Base-by-base conservation (phyloP, 352 stramenopile genomes). In the Phytophthora ramorum region DNA sequence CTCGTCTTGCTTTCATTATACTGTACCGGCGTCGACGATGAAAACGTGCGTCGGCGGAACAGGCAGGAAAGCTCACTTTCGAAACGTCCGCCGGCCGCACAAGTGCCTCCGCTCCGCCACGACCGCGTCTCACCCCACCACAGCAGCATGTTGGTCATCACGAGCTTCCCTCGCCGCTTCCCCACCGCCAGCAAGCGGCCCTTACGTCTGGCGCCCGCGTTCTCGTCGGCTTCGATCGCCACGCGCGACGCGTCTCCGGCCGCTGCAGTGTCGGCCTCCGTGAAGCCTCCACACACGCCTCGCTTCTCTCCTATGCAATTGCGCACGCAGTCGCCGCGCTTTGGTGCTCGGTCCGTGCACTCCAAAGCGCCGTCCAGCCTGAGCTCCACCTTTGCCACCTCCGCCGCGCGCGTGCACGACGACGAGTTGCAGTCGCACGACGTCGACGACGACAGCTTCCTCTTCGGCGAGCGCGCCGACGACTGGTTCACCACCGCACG, bases 111-210 rank as follows among this genome's bases (percentile, higher is more conserved):
- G 26, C 7, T 47, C 46, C 52, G 38, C 38, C 35, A 62, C 69
- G 56, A 30, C 58, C 37, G 6, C 49, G n/a, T 38, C 26, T 17
- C 20, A 26, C 19, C 60, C 26, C 26, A 28, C 28, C 19, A 14
- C 45, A n/a, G 22, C 34, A 69, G 20, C 26, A 95, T 95, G 87
- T 69, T 95, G 68, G 76, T 74, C 56, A 93, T 95, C 75, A 95
- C 87, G 14, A 82, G 84, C 57, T 93, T 92, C 61, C 84, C 87
- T 20, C 87, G 87, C 20, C 87, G 87, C 65, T 93, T 95, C 75
- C 72, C 83, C 2, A 92, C 87, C 32, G 75, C 79, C 55, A 87
- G 71, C 69, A 93, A 92, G 72, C 78, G 84, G 70, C 69, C 75
- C 19, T 66, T 92, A 65, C 56, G 64, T 37, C 49, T 57, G 35